Evolutionary conservation across 306 rosid genomes (phyloP).

Genomic region (Comarum palustre): DNA sequence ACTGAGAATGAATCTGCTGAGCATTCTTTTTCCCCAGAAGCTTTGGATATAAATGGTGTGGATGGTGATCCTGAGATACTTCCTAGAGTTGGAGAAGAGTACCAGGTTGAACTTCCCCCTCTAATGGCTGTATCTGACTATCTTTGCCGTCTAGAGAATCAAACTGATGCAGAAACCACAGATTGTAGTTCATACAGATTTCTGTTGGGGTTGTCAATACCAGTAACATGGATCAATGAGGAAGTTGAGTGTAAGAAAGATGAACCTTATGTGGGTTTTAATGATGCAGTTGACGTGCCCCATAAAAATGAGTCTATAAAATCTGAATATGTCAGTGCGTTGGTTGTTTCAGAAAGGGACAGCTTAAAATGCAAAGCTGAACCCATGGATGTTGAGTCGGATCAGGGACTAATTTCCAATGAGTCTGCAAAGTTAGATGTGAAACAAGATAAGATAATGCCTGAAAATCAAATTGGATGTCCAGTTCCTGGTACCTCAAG

Average conservation of each 20-base stretch:
- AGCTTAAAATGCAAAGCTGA: constrained; percentile 32
- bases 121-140: constrained; percentile 42
- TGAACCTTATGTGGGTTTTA: constrained; percentile 19
- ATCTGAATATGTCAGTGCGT: constrained; percentile 26
- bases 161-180: constrained; percentile 26
- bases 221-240: constrained; percentile 51
- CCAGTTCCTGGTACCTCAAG: constrained; percentile 61
- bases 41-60: constrained; percentile 43
- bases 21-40: constrained; percentile 44
- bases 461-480: constrained; percentile 25
- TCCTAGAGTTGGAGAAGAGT: constrained; percentile 71
- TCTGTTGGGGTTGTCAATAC: constrained; percentile 56
- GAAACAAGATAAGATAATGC: constrained; percentile 33
- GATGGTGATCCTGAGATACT: constrained; percentile 56
- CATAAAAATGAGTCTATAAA: constrained; percentile 31
- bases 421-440: constrained; percentile 31
- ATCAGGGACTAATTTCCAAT: constrained; percentile 24
- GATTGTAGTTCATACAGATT: constrained; percentile 32
- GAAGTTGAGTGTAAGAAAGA: constrained; percentile 27
- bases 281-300: constrained; percentile 27
- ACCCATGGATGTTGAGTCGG: constrained; percentile 23
- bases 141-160: constrained; percentile 29
- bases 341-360: constrained; percentile 21
- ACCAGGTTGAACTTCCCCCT: constrained; percentile 64
- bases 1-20: constrained; percentile 42